These are phyloP conservation scores for Yamadazyma aaseri DNA, from an alignment of 1,139 yeast genomes.

Conservation along the genomic window DNA sequence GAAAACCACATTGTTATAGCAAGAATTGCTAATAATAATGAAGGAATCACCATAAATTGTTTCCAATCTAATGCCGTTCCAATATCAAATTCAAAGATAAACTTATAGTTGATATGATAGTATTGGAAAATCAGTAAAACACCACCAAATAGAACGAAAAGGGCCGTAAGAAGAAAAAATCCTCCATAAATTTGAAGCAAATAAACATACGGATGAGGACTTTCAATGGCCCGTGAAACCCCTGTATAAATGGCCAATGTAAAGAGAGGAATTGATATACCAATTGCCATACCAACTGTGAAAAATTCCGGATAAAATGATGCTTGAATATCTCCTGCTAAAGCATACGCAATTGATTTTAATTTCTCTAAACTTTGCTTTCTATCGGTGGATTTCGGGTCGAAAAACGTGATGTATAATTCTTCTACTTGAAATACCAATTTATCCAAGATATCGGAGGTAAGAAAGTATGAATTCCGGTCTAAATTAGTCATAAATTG, in stretches of 20 bases:
- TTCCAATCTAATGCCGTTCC: slow-evolving; percentile 65
- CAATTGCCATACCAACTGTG: slow-evolving; percentile 63
- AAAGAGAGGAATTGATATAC: slow-evolving; percentile 67
- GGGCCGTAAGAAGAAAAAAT: slow-evolving; percentile 62
- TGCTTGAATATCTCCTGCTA: slow-evolving; percentile 30
- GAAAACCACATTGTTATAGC: slow-evolving; percentile 73
- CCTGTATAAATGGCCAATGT: slow-evolving; percentile 53
- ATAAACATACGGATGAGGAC: slow-evolving; percentile 47
- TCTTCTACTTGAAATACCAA: slow-evolving; percentile 64
- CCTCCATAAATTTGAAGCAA: slow-evolving; percentile 93
- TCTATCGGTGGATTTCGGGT: slow-evolving; percentile 59
- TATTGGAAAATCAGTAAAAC: slow-evolving; percentile 72
- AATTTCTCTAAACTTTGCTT: slow-evolving; percentile 75
- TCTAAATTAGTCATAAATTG: slow-evolving; percentile 61
- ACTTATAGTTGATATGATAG: slow-evolving; percentile 81
- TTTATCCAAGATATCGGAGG: slow-evolving; percentile 66
- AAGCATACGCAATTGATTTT: slow-evolving; percentile 48
- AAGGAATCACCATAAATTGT: slow-evolving; percentile 64
- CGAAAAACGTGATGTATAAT: slow-evolving; percentile 64
- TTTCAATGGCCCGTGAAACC: slow-evolving; percentile 35
- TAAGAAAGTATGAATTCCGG: slow-evolving; percentile 53
- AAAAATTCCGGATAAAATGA: slow-evolving; percentile 48
- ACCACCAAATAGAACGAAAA: slow-evolving; percentile 61
- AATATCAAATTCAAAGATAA: slow-evolving; percentile 85
- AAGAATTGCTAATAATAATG: slow-evolving; percentile 55